Percentiles rank a stretch among this genome's conserved stretches.
Conservation (phyloP, 768 basidiomycete genomes). For the Inosperma sp. region DNA sequence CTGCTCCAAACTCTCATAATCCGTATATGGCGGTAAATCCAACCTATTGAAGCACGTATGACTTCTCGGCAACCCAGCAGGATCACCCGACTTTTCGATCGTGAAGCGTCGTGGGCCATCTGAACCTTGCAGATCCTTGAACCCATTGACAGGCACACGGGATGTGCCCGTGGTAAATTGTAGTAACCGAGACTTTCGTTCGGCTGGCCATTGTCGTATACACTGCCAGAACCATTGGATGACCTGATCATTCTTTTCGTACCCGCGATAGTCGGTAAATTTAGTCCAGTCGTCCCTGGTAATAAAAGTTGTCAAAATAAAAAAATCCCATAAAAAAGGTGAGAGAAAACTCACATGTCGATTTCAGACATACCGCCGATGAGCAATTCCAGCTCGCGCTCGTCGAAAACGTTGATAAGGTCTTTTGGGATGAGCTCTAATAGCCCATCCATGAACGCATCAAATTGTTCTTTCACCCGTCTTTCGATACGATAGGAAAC, state of each 20-base stretch:
- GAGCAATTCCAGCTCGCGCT: slow-evolving; percentile 81
- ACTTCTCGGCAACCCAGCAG: slow-evolving; percentile 79
- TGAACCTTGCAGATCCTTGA: slow-evolving; percentile 91
- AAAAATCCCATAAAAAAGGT: background rate
- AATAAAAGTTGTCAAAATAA: slow-evolving; percentile 10
- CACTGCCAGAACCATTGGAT: slow-evolving; percentile 98
- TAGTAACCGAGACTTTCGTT: slow-evolving; percentile 79
- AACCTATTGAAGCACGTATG: slow-evolving; percentile 93
- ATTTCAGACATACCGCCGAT: slow-evolving; percentile 94
- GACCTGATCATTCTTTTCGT: slow-evolving; percentile 80
- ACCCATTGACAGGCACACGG: slow-evolving; percentile 86
- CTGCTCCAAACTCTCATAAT: slow-evolving; percentile 81
- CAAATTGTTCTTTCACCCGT: slow-evolving; percentile 79
- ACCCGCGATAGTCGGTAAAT: slow-evolving; percentile 88
- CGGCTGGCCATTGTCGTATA: slow-evolving; percentile 84
- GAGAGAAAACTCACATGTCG: slow-evolving; percentile 54
- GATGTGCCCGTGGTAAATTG: slow-evolving; percentile 89
- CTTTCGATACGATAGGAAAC: slow-evolving; percentile 81
- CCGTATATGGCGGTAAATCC: slow-evolving; percentile 86
- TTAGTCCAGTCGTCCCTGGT: slow-evolving; percentile 85
- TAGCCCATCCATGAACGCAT: slow-evolving; percentile 82
- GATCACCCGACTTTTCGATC: slow-evolving; percentile 92
- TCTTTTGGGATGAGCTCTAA: slow-evolving; percentile 81
- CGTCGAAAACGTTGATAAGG: slow-evolving; percentile 85
- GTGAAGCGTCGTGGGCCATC: slow-evolving; percentile 92